phyloP scores from a whole-genome alignment of 2,329 filamentous ascomycete species.

The Colletotrichum tanaceti region DNA sequence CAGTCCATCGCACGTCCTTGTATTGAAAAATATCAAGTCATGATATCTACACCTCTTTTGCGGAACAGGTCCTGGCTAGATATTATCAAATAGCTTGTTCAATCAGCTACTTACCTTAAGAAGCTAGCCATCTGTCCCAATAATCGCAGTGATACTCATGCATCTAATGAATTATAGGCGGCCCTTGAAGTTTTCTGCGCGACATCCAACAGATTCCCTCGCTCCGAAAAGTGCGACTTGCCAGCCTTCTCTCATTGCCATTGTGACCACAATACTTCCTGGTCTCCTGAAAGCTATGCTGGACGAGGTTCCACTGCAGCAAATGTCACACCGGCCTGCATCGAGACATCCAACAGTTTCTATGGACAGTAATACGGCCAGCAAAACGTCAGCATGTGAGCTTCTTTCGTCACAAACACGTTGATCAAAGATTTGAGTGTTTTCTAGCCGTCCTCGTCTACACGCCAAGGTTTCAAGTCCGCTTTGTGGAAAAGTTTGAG shows the following conservation, averaged over 20 bases:
- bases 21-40: neutral
- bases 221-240: neutral
- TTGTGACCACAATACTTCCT: neutral
- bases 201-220: neutral
- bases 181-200: neutral
- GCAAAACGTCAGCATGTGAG: neutral
- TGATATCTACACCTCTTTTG: slow-evolving; percentile 1
- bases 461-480: too few species aligned
- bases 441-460: too few species aligned
- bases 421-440: neutral
- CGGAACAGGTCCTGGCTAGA: neutral
- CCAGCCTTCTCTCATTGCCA: neutral
- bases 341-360: neutral
- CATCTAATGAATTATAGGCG: neutral
- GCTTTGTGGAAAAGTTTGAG: neutral
- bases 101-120: neutral
- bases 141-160: neutral
- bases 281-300: neutral
- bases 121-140: neutral
- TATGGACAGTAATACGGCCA: neutral
- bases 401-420: neutral
- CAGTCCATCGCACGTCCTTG: neutral
- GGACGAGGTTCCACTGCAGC: neutral
- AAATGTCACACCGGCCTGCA: neutral
- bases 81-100: neutral